Evolutionary conservation across 306 rosid genomes (phyloP), one percentile per base, ranked within the genome.

Genomic region (Abrus precatorius): DNA sequence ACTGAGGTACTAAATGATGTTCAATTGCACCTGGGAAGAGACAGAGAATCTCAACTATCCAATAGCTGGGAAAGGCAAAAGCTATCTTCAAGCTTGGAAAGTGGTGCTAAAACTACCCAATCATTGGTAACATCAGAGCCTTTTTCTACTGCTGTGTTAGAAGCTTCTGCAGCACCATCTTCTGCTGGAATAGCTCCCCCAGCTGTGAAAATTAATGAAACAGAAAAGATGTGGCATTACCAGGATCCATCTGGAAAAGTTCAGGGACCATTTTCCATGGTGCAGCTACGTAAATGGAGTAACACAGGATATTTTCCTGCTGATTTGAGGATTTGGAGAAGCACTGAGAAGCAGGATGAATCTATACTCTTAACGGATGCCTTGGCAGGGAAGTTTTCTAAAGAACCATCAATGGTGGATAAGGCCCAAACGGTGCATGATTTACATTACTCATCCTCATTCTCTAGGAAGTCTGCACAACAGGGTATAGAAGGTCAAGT

Each of bases 201-300:
- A 52, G 84, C 84, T 5, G 67, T 89, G 76, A 79, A 83, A 82
- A 64, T 87, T 75, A 93, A 92, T 81, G 99, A 96, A 77, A 32
- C 92, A 41, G 98, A 96, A 82, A 96, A 93, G 85, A 85, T 84
- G 12, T 93, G 99, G 99, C 91, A 84, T 81, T 96, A 96, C 80
- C 73, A 89, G 83, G 99, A 96, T 87, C 99, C 99, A 27, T 85
- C 97, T n/a, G 99, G 97, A 60, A 96, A 96, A 86, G 81, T 92
- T 72, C 99, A 96, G 88, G 99, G 99, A 74, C 99, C 99, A 50
- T 96, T 96, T 89, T 96, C 98, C 34, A 90, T 92, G 72, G 84
- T 85, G 63, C 99, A 96, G 84, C 86, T 96, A 33, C 93, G 99
- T 27, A 96, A 96, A 80, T 96, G 99, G 99, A 93, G 75, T 71